Base-by-base conservation (phyloP, 2,329 filamentous ascomycete species). In the Endocalyx cinctus region DNA sequence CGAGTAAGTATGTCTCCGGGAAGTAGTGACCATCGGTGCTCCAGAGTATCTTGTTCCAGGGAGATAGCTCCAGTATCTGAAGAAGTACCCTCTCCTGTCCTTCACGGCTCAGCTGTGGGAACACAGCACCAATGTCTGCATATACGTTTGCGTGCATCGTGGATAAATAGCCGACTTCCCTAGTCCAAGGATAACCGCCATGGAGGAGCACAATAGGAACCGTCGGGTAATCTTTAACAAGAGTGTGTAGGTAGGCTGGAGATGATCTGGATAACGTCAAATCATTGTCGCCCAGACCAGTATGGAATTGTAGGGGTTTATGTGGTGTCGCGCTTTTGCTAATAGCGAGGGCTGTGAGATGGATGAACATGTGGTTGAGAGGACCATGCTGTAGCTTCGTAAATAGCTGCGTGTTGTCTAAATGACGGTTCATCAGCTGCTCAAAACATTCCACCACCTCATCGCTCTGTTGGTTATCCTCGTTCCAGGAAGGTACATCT, bases 221-320 rank as follows among this genome's bases (percentile, higher is more conserved):
- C 0, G 67, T 66, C 0, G 82, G 74, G 45, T 84, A 88, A 13
- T 70, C 63, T 25, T 79, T 72, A 44, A 92, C 86, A 37, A 94
- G 74, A 0, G 70, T 63, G 49, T 94, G 85, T 16, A 94, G 63
- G 46, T 84, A 79, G 1, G 84, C 76, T 1, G 87, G 86, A 26
- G 87, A 90, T 0, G 85, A 75, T 31, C 72, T 74, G 4, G 76
- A 63, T 17, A 94, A 64, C 5, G 69, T 74, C 31, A 92, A 82
- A 48, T 92, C 86, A 45, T 82, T 84, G 51, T 92, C 87, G 1
- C 87, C 86, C 0, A 92, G 68, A 0, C 86, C 86, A 0, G 85
- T 92, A 49, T 94, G 87, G 43, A 94, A 84, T 50, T 94, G 87
- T 10, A 94, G 65, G 0, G 86, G 84, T 52, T 90, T 92, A 37